Conservation (phyloP, 139 green algal genomes). For the Chlamydomonas sp. region DNA sequence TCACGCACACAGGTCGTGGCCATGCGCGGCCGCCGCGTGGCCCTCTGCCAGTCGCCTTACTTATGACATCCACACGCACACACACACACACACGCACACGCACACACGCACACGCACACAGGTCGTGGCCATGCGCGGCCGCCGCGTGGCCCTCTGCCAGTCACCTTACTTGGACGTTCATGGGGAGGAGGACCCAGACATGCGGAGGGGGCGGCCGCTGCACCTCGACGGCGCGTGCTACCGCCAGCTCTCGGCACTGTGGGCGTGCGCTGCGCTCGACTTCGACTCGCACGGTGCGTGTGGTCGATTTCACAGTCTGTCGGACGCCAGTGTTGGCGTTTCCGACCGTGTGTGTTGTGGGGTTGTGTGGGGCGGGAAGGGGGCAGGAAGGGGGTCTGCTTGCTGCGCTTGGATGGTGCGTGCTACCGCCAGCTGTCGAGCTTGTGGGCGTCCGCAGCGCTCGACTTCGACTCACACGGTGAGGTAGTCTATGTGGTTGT, state of each 20-base stretch:
- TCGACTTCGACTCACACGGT: constrained; percentile 41
- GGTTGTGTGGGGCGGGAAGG: constrained; percentile 27
- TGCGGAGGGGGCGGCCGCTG: constrained; percentile 31
- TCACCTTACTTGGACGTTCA: constrained; percentile 32
- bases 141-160: constrained; percentile 14
- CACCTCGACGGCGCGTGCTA: constrained; percentile 19
- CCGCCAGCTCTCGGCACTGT: constrained; percentile 23
- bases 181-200: constrained; percentile 28
- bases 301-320: too few relatives aligned
- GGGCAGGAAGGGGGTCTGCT: constrained; percentile 22
- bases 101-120: too few relatives aligned
- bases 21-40: too few relatives aligned
- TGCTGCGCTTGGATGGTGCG: constrained; percentile 19
- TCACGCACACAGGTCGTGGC: too few relatives aligned
- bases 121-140: too few relatives aligned
- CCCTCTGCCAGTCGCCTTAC: too few relatives aligned
- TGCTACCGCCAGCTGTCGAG: constrained; percentile 20
- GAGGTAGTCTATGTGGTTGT: too few relatives aligned
- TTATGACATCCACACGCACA: too few relatives aligned
- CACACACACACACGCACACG: too few relatives aligned
- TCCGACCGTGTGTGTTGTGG: too few relatives aligned
- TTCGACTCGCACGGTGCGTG: constrained; percentile 42
- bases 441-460: constrained; percentile 22
- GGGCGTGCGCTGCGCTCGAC: constrained; percentile 21
- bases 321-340: too few relatives aligned